Conservation (phyloP, 1,284 basidiomycete genomes). For the Leccinum olivaceoglutinosum region DNA sequence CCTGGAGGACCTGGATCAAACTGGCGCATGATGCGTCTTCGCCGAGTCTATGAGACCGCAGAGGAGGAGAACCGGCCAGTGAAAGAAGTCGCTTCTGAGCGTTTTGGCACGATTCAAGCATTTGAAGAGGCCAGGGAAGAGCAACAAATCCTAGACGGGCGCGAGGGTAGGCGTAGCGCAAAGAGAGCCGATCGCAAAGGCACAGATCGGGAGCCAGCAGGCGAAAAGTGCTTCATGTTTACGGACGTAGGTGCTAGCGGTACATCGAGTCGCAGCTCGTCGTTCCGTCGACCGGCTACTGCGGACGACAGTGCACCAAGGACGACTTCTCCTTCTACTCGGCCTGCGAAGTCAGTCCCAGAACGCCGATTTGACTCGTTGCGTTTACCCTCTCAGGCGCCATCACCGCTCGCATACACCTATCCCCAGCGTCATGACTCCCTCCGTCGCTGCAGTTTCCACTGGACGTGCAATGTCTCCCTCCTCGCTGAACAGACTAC, state of each 20-base stretch:
- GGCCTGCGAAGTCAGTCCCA: constrained; percentile 30
- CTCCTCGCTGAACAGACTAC: constrained; percentile 85
- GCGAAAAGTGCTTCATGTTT: constrained; percentile 64
- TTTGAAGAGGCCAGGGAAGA: constrained; percentile 90
- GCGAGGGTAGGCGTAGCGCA: constrained; percentile 48
- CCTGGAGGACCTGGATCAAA: constrained; percentile 89
- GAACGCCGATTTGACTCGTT: constrained; percentile 54
- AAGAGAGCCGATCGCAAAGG: constrained; percentile 33
- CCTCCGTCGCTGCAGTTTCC: constrained; percentile 40
- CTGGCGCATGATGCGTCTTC: constrained; percentile 98
- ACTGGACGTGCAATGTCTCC: constrained; percentile 53
- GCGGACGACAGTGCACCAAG: constrained; percentile 49
- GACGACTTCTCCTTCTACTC: constrained; percentile 45
- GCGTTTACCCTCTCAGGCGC: constrained; percentile 45
- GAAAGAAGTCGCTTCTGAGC: constrained; percentile 83
- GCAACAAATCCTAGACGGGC: constrained; percentile 77
- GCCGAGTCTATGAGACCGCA: constrained; percentile 83
- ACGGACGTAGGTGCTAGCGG: constrained; percentile 57
- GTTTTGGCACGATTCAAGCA: constrained; percentile 80
- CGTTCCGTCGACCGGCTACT: constrained; percentile 55
- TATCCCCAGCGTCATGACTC: constrained; percentile 86
- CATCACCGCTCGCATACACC: constrained; percentile 64
- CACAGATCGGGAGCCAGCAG: constrained; percentile 31
- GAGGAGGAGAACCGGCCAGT: constrained; percentile 76
- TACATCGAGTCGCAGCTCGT: constrained; percentile 76